Evolutionary conservation across 768 basidiomycete species (phyloP), one percentile per base, ranked within the genome.

Genomic region (Boletus subparvulus): DNA sequence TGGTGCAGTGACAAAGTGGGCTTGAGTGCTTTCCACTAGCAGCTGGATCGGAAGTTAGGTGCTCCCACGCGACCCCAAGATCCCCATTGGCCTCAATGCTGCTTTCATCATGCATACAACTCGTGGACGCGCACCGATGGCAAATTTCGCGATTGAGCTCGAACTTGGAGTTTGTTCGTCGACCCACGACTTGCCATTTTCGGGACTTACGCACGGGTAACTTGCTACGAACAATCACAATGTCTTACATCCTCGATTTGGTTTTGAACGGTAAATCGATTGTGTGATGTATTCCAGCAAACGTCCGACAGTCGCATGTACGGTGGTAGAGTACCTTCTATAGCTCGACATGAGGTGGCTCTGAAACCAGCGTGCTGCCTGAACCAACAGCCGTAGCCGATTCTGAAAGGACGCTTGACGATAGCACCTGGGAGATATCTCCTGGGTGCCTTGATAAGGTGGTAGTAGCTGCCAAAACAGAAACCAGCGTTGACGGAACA

Each of bases 331-430:
- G n/a, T 41, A 46, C 50, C 35, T 26, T 17, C 48, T 65, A 66
- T n/a, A 66, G 44, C 36, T 68, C 65, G 4, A 66, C 46, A 41
- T 44, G 66, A 35, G 30, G 43, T 41, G 52, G 44, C 21, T 62
- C 53, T 19, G 43, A 26, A 14, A 49, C 37, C 6, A 28, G 28
- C 9, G 52, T 52, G 32, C 21, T 50, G 39, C 17, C 59, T 13
- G 56, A 12, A 47, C 41, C 53, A 30, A 28, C 32, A 40, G 24
- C n/a, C 12, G 19, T 12, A 8, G 32, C 13, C 1, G 45, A 37
- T 19, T 45, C 61, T 26, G 55, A 42, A 35, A 24, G 36, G 13
- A 45, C 9, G 19, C 24, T 42, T 12, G 48, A 52, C 24, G 33
- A 48, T 32, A 50, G n/a, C 19, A 52, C 28, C 16, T 26, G 50